phyloP scores from a whole-genome alignment of 164 flowering plant species.

The Piper betle region DNA sequence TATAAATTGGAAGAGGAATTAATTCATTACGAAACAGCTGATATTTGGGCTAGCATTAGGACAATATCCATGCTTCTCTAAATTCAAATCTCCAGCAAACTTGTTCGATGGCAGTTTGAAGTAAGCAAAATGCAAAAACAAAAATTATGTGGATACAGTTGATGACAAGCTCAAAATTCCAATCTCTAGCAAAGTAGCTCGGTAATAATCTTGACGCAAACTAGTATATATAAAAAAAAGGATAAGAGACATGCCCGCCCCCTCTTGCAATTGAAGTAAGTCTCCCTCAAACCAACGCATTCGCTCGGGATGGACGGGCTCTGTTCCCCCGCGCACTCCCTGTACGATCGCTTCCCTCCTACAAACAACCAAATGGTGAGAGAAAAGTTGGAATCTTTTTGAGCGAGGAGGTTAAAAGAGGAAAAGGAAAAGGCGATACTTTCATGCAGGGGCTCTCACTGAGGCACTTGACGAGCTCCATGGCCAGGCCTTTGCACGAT shows the following conservation, averaged over 20 bases:
- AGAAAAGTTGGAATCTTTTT: neutral
- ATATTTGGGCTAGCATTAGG: no score
- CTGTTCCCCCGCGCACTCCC: slow-evolving; percentile 81
- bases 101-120: no score
- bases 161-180: no score
- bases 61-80: no score
- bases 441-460: slow-evolving; percentile 72
- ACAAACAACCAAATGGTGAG: slow-evolving; percentile 3
- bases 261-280: slow-evolving; percentile 95
- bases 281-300: slow-evolving; percentile 86
- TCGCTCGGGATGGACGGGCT: slow-evolving; percentile 60
- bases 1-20: no score
- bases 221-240: neutral
- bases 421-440: slow-evolving; percentile 17
- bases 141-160: no score
- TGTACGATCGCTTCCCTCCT: slow-evolving; percentile 62
- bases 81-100: no score
- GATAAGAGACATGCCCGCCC: slow-evolving; percentile 46
- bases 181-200: no score
- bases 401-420: neutral
- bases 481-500: slow-evolving; percentile 84
- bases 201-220: neutral
- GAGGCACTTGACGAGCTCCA: slow-evolving; percentile 79
- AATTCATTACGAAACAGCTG: no score
- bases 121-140: no score